phyloP scores from a whole-genome alignment of 768 basidiomycete species.

The Tulasnella sp. region DNA sequence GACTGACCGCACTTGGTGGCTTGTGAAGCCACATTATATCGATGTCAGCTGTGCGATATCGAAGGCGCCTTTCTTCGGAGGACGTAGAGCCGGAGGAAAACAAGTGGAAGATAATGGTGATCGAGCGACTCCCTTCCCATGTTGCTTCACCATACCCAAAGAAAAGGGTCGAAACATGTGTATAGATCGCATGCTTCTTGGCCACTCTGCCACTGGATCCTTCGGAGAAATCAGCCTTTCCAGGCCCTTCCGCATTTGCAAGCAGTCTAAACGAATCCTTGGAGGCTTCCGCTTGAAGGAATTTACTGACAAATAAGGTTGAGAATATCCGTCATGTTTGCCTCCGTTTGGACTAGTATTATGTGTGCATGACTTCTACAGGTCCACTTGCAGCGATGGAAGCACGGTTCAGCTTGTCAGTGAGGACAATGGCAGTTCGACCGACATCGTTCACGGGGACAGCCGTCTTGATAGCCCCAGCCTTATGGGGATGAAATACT shows the following conservation, averaged over 20 bases:
- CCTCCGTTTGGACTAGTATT: conserved; percentile 94
- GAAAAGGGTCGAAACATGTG: conserved; percentile 38
- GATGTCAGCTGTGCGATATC: neutral
- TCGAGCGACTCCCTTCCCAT: too few species aligned
- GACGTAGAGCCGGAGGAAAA: too few species aligned
- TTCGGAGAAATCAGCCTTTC: conserved; percentile 36
- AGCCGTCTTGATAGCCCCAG: conserved; percentile 76
- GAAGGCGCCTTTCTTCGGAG: neutral
- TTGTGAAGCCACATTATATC: too few species aligned
- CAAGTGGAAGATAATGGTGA: too few species aligned
- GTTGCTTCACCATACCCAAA: conserved; percentile 52
- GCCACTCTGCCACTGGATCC: conserved; percentile 76
- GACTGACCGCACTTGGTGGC: too few species aligned
- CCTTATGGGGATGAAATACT: conserved; percentile 70
- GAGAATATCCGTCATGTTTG: conserved; percentile 69
- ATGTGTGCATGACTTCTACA: conserved; percentile 82
- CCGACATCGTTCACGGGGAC: conserved; percentile 92
- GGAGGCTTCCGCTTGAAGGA: conserved; percentile 73
- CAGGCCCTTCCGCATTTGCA: conserved; percentile 31
- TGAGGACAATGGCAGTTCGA: conserved; percentile 71
- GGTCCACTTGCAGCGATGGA: conserved; percentile 44
- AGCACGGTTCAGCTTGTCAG: conserved; percentile 87
- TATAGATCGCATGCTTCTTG: conserved; percentile 48
- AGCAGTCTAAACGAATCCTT: conserved; percentile 65
- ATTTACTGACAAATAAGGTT: conserved; percentile 67